These are phyloP conservation scores for Ogataea minuta DNA, from an alignment of 805 yeast genomes.

Conservation along the genomic window DNA sequence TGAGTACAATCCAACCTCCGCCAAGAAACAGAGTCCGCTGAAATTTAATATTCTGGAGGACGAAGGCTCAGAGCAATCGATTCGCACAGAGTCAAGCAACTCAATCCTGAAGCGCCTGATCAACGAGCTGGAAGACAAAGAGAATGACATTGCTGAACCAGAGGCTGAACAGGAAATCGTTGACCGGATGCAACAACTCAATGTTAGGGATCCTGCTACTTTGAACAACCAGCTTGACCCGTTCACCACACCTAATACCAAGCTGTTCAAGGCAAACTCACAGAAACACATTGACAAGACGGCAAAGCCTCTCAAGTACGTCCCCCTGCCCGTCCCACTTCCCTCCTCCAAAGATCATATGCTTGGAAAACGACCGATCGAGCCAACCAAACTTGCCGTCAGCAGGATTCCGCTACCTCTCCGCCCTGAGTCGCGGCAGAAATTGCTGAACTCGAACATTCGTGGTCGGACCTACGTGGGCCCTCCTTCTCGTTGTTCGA, in stretches of 20 bases:
- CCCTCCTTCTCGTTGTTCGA: slow-evolving; percentile 2
- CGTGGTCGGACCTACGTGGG: neutral
- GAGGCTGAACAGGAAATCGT: neutral
- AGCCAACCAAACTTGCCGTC: slow-evolving; percentile 1
- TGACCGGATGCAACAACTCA: slow-evolving; percentile 1
- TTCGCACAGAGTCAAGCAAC: slow-evolving; percentile 14
- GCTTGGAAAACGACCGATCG: neutral
- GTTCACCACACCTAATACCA: slow-evolving; percentile 31
- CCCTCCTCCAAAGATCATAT: slow-evolving; percentile 17
- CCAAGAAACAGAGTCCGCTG: slow-evolving; percentile 18
- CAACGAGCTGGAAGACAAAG: slow-evolving; percentile 34
- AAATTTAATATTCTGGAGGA: slow-evolving; percentile 17
- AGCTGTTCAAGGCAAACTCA: slow-evolving; percentile 13
- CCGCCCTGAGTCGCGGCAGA: slow-evolving; percentile 26
- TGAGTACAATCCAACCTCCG: slow-evolving; percentile 29
- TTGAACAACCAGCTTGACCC: slow-evolving; percentile 26
- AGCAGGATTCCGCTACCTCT: slow-evolving; percentile 30
- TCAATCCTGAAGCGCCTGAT: slow-evolving; percentile 31
- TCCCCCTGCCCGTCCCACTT: slow-evolving; percentile 29
- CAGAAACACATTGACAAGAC: slow-evolving; percentile 14
- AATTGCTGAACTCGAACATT: slow-evolving; percentile 18
- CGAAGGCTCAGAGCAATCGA: slow-evolving; percentile 3
- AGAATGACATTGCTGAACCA: slow-evolving; percentile 12
- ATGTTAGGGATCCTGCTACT: slow-evolving; percentile 1
- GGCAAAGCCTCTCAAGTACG: slow-evolving; percentile 20